Conservation (phyloP, 228 moss, liverwort and hornwort genomes). For the Sphagnum magellanicum region DNA sequence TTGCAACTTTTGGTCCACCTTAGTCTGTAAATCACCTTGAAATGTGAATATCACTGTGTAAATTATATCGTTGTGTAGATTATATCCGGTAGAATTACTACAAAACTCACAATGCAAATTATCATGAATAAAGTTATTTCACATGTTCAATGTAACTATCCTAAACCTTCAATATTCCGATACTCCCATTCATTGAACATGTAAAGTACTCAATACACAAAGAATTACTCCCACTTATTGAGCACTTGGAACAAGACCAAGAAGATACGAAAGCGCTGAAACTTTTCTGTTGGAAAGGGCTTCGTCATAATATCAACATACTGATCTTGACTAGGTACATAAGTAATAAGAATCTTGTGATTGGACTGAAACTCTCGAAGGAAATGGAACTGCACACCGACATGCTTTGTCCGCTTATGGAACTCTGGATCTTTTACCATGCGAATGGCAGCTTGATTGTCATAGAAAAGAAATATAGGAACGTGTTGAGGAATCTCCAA, state of each 20-base stretch:
- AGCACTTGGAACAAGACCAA: neutral
- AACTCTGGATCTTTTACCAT: constrained; percentile 2
- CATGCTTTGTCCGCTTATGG: constrained; percentile 7
- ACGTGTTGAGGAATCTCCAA: neutral
- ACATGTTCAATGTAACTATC: too few species aligned
- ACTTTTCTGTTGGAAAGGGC: neutral
- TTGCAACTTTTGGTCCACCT: too few species aligned
- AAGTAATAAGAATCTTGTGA: neutral
- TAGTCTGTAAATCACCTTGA: too few species aligned
- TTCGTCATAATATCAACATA: neutral
- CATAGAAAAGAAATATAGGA: neutral
- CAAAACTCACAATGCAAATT: too few species aligned
- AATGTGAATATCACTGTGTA: too few species aligned
- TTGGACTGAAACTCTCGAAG: neutral
- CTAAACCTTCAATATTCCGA: too few species aligned
- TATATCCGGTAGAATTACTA: too few species aligned
- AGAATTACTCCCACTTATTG: neutral
- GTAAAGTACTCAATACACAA: too few species aligned
- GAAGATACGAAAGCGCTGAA: neutral
- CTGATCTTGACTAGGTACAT: neutral
- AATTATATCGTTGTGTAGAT: too few species aligned
- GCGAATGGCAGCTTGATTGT: constrained; percentile 1
- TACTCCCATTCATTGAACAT: neutral
- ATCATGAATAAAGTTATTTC: too few species aligned
- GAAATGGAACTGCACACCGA: neutral